A percentile compares a stretch with the other conserved stretches of the same genome.
phyloP scores from a whole-genome alignment of 805 yeast species.

The Tetrapisispora nanseiensis region DNA sequence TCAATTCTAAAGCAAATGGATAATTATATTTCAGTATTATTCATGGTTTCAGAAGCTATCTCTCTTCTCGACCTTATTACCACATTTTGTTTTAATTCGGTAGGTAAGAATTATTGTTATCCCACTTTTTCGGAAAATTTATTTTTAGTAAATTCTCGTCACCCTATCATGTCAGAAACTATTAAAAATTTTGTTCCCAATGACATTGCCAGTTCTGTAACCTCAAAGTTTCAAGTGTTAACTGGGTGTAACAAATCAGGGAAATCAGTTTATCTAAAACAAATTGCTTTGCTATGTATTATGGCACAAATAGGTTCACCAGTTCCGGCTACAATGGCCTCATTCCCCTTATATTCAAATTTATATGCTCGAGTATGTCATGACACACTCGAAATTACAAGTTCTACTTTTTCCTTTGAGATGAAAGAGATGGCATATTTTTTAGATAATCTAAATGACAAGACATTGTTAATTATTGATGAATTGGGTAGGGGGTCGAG shows the following conservation, averaged over 20 bases:
- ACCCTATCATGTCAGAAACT: slow-evolving; percentile 34
- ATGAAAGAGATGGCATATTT: slow-evolving; percentile 41
- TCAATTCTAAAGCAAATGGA: slow-evolving; percentile 23
- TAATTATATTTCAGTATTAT: slow-evolving; percentile 28
- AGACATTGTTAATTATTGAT: slow-evolving; percentile 38
- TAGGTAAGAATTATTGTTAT: slow-evolving; percentile 19
- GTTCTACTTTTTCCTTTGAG: slow-evolving; percentile 38
- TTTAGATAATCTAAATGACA: slow-evolving; percentile 27
- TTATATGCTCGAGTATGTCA: slow-evolving; percentile 33
- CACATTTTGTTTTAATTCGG: slow-evolving; percentile 26
- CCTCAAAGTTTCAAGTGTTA: slow-evolving; percentile 38
- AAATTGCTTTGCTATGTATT: slow-evolving; percentile 38
- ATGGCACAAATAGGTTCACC: slow-evolving; percentile 53
- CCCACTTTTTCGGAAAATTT: slow-evolving; percentile 33
- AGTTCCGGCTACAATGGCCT: slow-evolving; percentile 37
- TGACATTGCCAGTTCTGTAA: slow-evolving; percentile 29
- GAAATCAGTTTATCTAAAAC: slow-evolving; percentile 46
- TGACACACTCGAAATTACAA: slow-evolving; percentile 28
- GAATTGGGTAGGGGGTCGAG: slow-evolving; percentile 49
- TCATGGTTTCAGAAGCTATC: slow-evolving; percentile 36
- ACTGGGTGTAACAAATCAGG: slow-evolving; percentile 60
- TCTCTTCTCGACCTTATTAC: slow-evolving; percentile 35
- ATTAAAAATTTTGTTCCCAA: slow-evolving; percentile 30
- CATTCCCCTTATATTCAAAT: slow-evolving; percentile 32
- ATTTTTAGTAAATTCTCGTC: slow-evolving; percentile 30